A percentile compares a stretch with the other conserved stretches of the same genome.
phyloP scores from a whole-genome alignment of 805 yeast genomes.

The Schwanniomyces yamadae region DNA sequence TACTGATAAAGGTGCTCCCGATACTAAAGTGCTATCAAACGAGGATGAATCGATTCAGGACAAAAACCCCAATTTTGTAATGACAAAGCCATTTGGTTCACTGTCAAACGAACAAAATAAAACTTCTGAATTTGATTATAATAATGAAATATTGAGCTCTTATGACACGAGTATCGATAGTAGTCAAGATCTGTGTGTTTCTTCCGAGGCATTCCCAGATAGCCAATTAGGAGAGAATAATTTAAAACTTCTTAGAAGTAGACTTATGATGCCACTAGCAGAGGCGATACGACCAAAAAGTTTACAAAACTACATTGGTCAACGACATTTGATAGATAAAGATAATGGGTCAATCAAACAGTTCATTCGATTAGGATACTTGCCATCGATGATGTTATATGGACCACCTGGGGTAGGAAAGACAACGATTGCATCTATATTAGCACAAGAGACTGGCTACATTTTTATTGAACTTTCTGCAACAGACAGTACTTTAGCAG shows the following conservation, averaged over 20 bases:
- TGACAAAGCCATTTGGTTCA: too few relatives aligned
- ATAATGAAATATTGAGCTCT: not conserved
- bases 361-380: slow-evolving; percentile 58
- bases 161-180: not conserved
- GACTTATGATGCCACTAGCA: slow-evolving; percentile 51
- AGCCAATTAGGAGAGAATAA: not conserved
- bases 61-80: too few relatives aligned
- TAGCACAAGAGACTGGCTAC: slow-evolving; percentile 54
- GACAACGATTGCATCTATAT: slow-evolving; percentile 73
- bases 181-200: not conserved
- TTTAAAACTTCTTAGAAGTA: not conserved
- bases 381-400: slow-evolving; percentile 87
- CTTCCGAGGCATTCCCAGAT: not conserved
- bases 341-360: slow-evolving; percentile 62
- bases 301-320: slow-evolving; percentile 79
- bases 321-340: slow-evolving; percentile 66
- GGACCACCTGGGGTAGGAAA: slow-evolving; percentile 98
- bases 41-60: too few relatives aligned
- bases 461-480: slow-evolving; percentile 83
- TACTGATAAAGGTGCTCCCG: too few relatives aligned
- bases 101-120: too few relatives aligned
- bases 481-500: slow-evolving; percentile 65
- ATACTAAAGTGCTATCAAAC: too few relatives aligned
- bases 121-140: slow-evolving; percentile 1
- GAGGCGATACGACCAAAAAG: slow-evolving; percentile 79